phyloP scores from a whole-genome alignment of 2,329 filamentous ascomycete genomes.

The Phaeosphaeriaceae sp. region DNA sequence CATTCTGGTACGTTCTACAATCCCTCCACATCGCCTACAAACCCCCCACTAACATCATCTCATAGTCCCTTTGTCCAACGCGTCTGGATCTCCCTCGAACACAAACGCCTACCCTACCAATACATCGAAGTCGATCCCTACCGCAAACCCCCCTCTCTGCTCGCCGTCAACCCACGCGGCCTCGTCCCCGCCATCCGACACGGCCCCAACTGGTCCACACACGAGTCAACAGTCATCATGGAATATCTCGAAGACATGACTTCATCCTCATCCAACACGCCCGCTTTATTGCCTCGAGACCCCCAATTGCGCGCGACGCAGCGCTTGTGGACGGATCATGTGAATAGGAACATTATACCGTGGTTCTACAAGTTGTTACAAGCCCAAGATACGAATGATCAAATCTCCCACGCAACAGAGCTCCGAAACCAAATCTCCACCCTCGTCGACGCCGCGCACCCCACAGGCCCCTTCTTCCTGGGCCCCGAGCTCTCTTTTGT shows the following conservation, averaged over 20 bases:
- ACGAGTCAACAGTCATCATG: constrained; percentile 82
- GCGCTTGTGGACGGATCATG: constrained; percentile 82
- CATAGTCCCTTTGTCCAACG: constrained; percentile 81
- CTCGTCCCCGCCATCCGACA: constrained; percentile 79
- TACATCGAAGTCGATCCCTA: constrained; percentile 88
- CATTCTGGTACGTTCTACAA: constrained; percentile 73
- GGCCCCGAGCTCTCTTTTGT: constrained; percentile 68
- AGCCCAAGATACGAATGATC: constrained; percentile 67
- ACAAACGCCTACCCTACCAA: constrained; percentile 80
- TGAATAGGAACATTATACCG: constrained; percentile 79
- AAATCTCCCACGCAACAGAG: constrained; percentile 65
- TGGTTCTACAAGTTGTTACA: constrained; percentile 78
- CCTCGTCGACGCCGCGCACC: constrained; percentile 64
- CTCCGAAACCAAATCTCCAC: constrained; percentile 72
- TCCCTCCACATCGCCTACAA: neutral
- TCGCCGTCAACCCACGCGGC: constrained; percentile 79
- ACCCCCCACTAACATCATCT: constrained; percentile 18
- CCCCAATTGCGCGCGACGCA: constrained; percentile 75
- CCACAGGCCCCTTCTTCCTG: constrained; percentile 74
- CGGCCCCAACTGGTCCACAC: constrained; percentile 77
- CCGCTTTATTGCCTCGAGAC: constrained; percentile 70
- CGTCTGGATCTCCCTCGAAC: constrained; percentile 87
- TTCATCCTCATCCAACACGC: constrained; percentile 64
- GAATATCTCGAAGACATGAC: constrained; percentile 84
- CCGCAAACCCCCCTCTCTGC: constrained; percentile 72